These are phyloP conservation scores for Astrothelium subdiscretum DNA, from an alignment of 495 filamentous ascomycete genomes.

Conservation along the genomic window DNA sequence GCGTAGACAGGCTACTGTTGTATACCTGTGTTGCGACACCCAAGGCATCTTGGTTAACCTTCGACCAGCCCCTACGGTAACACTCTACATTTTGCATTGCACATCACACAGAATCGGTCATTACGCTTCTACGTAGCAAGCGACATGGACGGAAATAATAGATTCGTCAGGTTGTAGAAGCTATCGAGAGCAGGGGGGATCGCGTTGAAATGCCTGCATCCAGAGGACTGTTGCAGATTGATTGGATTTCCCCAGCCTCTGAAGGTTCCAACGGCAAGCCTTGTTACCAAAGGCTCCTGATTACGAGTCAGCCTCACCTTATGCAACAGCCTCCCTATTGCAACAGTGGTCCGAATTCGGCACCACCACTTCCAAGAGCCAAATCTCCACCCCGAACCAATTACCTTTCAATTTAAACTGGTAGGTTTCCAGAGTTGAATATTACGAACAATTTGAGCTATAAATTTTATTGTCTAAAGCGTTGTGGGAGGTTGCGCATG, in stretches of 20 bases:
- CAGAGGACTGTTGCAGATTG: not conserved
- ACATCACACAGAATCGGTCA: not conserved
- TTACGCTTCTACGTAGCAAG: not conserved
- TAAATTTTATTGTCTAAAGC: not conserved
- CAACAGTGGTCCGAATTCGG: not conserved
- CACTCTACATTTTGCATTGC: not conserved
- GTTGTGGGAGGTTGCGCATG: not conserved
- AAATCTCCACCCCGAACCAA: constrained; percentile 7
- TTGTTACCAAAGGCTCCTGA: not conserved
- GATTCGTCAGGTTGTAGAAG: not conserved
- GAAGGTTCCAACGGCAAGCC: not conserved
- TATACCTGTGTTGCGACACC: not conserved
- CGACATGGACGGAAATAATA: not conserved
- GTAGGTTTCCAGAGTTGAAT: not conserved
- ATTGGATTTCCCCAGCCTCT: not conserved
- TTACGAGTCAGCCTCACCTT: not conserved
- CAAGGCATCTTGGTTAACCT: not conserved
- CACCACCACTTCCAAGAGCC: not conserved
- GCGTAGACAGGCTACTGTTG: not conserved
- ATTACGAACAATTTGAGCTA: not conserved
- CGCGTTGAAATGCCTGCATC: not conserved
- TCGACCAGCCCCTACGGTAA: not conserved
- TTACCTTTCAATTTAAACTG: not conserved
- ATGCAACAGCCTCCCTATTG: not conserved
- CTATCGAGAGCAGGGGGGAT: not conserved